Conservation (phyloP, 257 asterid genomes). For the Lantana camara region DNA sequence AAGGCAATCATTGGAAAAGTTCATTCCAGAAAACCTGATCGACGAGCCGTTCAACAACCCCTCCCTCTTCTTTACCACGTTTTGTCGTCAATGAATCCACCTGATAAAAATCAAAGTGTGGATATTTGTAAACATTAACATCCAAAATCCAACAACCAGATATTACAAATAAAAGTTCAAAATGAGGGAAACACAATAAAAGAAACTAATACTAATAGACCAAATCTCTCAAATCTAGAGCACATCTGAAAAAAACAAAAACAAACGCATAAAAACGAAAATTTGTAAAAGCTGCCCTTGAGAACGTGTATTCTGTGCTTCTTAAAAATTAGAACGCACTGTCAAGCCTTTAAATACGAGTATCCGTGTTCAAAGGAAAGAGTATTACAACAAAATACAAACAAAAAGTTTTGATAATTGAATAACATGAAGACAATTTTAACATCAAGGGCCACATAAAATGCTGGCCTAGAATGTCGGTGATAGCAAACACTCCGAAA, state of each 20-base stretch:
- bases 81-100: constrained; percentile 79
- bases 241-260: background rate
- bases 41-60: constrained; percentile 77
- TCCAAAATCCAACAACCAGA: background rate
- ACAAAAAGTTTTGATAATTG: background rate
- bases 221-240: no score
- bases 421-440: background rate
- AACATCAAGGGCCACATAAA: constrained; percentile 18
- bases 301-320: background rate
- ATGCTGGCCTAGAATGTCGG: constrained; percentile 1
- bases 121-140: background rate
- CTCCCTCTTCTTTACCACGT: constrained; percentile 81
- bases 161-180: background rate
- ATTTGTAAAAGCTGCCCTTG: background rate
- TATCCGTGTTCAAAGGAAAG: background rate
- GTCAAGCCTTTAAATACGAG: background rate
- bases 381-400: background rate
- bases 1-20: background rate
- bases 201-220: no score
- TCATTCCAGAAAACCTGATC: constrained; percentile 55
- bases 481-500: background rate
- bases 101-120: constrained; percentile 34
- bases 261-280: background rate
- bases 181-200: no score
- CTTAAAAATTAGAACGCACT: no score